phyloP scores from a whole-genome alignment of 2,329 filamentous ascomycete species.

The Pseudogymnoascus sp. region DNA sequence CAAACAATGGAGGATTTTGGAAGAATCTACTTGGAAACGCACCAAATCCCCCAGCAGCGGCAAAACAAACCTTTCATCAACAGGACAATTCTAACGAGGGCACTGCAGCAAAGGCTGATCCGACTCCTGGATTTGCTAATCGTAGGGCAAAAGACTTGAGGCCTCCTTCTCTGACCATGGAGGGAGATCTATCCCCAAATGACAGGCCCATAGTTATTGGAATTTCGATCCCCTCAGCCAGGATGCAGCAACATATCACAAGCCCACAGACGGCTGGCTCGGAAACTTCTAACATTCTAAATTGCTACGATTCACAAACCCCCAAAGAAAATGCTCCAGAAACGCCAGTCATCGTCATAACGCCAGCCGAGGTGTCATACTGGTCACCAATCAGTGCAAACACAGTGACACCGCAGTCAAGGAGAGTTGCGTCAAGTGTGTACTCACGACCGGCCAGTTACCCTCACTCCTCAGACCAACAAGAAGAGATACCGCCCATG shows the following conservation, averaged over 20 bases:
- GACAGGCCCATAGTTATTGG: conserved; percentile 68
- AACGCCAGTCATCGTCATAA: conserved; percentile 46
- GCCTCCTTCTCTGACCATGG: conserved; percentile 13
- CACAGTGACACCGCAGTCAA: conserved; percentile 13
- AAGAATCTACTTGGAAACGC: conserved; percentile 15
- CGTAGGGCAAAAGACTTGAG: neutral
- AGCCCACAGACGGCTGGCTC: conserved; percentile 40
- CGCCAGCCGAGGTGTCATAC: conserved; percentile 35
- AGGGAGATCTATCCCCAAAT: conserved; percentile 53
- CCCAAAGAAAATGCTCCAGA: conserved; percentile 20
- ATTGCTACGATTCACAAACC: conserved; percentile 20
- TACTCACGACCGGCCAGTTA: conserved; percentile 50
- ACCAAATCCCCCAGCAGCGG: neutral
- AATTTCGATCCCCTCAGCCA: conserved; percentile 54
- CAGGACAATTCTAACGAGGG: neutral
- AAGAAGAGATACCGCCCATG: conserved; percentile 47
- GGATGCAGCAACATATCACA: conserved; percentile 38
- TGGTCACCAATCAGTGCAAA: conserved; percentile 25
- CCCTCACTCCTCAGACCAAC: conserved; percentile 20
- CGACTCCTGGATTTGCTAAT: neutral
- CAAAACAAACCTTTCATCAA: neutral
- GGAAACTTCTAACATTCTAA: conserved; percentile 21
- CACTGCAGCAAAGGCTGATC: neutral
- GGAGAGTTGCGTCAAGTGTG: conserved; percentile 29
- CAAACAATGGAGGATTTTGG: conserved; percentile 23